phyloP scores from a whole-genome alignment of 2,329 filamentous ascomycete genomes.

The Nannizziopsis arthrosporioides region DNA sequence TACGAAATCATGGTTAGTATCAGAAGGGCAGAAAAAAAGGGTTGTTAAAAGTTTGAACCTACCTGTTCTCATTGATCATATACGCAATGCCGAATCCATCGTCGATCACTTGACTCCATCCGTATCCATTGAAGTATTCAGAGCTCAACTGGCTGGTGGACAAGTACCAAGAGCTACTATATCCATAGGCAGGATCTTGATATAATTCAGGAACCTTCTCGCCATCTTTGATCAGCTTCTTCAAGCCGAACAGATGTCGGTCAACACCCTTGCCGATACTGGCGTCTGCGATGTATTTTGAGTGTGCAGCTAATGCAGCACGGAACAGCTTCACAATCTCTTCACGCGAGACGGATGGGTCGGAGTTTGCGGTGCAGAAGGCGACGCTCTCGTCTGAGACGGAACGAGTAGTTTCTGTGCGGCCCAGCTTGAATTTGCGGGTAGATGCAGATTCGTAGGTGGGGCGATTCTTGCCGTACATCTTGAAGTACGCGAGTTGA shows the following conservation, averaged over 20 bases:
- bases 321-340: slow-evolving; percentile 65
- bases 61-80: slow-evolving; percentile 99
- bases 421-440: slow-evolving; percentile 87
- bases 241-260: slow-evolving; percentile 90
- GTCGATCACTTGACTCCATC: slow-evolving; percentile 96
- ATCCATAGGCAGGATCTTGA: slow-evolving; percentile 72
- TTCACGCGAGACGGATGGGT: slow-evolving; percentile 51
- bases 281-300: slow-evolving; percentile 82
- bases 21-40: not conserved
- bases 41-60: slow-evolving; percentile 20
- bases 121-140: slow-evolving; percentile 98
- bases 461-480: slow-evolving; percentile 95
- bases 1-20: slow-evolving; percentile 4
- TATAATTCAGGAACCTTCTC: slow-evolving; percentile 75
- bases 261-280: slow-evolving; percentile 90
- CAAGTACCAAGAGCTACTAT: slow-evolving; percentile 81
- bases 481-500: slow-evolving; percentile 95
- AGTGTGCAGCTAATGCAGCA: slow-evolving; percentile 66
- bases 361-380: slow-evolving; percentile 79
- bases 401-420: slow-evolving; percentile 87
- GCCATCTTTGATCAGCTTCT: slow-evolving; percentile 71
- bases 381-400: slow-evolving; percentile 85
- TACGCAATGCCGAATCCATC: slow-evolving; percentile 95
- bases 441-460: slow-evolving; percentile 96
- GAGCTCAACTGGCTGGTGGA: slow-evolving; percentile 81